A percentile compares a stretch with the other conserved stretches of the same genome.
These are phyloP conservation scores for Orobanche coerulescens DNA, from an alignment of 257 asterid species.

Conservation along the genomic window DNA sequence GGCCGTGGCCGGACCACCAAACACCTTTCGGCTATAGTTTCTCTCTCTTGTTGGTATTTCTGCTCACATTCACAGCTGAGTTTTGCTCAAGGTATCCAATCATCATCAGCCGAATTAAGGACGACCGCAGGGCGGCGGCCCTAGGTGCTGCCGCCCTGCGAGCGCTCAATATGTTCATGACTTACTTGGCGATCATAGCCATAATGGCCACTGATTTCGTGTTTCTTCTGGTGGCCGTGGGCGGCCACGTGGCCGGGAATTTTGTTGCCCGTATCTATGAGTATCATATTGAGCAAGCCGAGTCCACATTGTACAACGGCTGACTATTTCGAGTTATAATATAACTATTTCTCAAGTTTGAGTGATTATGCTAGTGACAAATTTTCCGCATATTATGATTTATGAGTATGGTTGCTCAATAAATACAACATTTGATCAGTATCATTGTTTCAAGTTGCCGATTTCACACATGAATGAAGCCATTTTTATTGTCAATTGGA, in stretches of 20 bases:
- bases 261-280: slow-evolving; percentile 31
- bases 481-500: too few species aligned
- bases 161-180: slow-evolving; percentile 42
- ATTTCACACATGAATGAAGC: too few species aligned
- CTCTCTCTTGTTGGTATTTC: slow-evolving; percentile 34
- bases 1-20: slow-evolving; percentile 43
- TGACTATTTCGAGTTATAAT: not conserved
- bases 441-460: too few species aligned
- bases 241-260: slow-evolving; percentile 53
- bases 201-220: slow-evolving; percentile 36
- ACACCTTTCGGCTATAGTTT: slow-evolving; percentile 18
- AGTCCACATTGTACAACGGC: slow-evolving; percentile 9
- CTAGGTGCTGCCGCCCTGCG: slow-evolving; percentile 26
- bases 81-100: slow-evolving; percentile 35
- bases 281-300: slow-evolving; percentile 25
- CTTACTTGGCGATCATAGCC: slow-evolving; percentile 33
- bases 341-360: not conserved
- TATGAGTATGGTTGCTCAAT: too few species aligned
- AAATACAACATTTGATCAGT: too few species aligned
- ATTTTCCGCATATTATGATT: too few species aligned
- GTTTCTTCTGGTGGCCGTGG: slow-evolving; percentile 34
- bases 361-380: too few species aligned
- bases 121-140: slow-evolving; percentile 22
- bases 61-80: slow-evolving; percentile 43
- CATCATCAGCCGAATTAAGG: slow-evolving; percentile 5